Conservation (phyloP, 768 basidiomycete genomes). For the Leccinum subtestaceum region DNA sequence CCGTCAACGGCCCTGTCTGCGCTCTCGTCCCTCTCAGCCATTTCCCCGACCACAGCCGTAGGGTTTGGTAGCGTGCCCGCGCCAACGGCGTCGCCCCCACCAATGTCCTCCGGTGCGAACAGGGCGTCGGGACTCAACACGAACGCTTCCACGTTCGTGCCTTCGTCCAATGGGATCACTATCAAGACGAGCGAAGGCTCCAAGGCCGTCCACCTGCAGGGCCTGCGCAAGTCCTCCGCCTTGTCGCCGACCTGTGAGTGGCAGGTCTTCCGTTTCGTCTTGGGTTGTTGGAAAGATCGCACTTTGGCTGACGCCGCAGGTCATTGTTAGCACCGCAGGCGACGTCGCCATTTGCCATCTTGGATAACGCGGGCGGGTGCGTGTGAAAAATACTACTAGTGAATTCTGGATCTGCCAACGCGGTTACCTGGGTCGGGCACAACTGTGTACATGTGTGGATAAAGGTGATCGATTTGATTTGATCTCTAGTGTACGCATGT, state of each 20-base stretch:
- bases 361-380: conserved; percentile 21
- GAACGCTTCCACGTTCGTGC: conserved; percentile 27
- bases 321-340: conserved; percentile 20
- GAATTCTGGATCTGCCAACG: not conserved
- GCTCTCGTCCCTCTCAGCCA: conserved; percentile 8
- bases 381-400: conserved; percentile 3
- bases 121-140: conserved; percentile 17
- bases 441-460: not conserved
- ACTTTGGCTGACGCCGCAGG: conserved; percentile 2
- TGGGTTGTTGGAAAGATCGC: not conserved
- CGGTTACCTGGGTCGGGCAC: not conserved
- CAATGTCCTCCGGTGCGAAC: not conserved
- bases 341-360: conserved; percentile 26
- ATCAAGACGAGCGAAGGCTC: conserved; percentile 23
- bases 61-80: not conserved
- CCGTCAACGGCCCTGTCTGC: conserved; percentile 11
- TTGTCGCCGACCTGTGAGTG: conserved; percentile 26
- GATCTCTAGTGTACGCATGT: not conserved
- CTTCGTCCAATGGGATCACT: conserved; percentile 13
- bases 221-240: conserved; percentile 14
- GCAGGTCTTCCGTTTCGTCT: not conserved
- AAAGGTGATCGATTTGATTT: not conserved
- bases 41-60: not conserved
- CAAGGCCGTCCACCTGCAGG: conserved; percentile 12
- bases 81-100: not conserved